These are phyloP conservation scores for Suhomyces pyralidae DNA, from an alignment of 805 yeast species.

Conservation along the genomic window DNA sequence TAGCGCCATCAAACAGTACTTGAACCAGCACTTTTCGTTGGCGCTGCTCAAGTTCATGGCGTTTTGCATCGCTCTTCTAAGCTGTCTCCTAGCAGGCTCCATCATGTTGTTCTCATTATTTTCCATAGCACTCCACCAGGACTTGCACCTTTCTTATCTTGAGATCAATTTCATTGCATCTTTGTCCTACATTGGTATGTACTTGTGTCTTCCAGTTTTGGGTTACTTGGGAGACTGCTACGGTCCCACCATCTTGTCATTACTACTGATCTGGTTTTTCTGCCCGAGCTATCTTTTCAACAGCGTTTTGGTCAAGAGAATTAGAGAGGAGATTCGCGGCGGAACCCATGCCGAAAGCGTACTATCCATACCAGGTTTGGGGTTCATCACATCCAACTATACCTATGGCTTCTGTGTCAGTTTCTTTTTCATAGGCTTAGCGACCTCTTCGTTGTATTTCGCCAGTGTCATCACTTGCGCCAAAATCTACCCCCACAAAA, in stretches of 20 bases:
- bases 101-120: constrained; percentile 79
- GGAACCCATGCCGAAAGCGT: background rate
- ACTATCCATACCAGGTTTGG: background rate
- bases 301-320: constrained; percentile 16
- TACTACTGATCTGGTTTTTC: constrained; percentile 57
- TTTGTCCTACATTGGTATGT: constrained; percentile 74
- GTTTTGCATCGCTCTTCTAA: constrained; percentile 52
- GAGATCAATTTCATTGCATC: constrained; percentile 70
- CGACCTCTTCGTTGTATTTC: constrained; percentile 71
- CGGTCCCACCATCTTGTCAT: constrained; percentile 72
- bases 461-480: constrained; percentile 78
- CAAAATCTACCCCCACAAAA: constrained; percentile 70
- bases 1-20: constrained; percentile 44
- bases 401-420: constrained; percentile 39
- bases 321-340: background rate
- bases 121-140: constrained; percentile 61
- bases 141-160: constrained; percentile 62
- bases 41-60: constrained; percentile 46
- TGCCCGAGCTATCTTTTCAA: constrained; percentile 63
- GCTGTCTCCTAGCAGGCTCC: constrained; percentile 79
- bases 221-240: constrained; percentile 84
- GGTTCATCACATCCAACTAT: constrained; percentile 1
- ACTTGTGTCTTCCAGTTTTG: constrained; percentile 73
- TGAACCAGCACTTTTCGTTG: constrained; percentile 42
- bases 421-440: constrained; percentile 62